phyloP scores from a whole-genome alignment of 495 filamentous ascomycete species.

The Neurospora tetraspora region DNA sequence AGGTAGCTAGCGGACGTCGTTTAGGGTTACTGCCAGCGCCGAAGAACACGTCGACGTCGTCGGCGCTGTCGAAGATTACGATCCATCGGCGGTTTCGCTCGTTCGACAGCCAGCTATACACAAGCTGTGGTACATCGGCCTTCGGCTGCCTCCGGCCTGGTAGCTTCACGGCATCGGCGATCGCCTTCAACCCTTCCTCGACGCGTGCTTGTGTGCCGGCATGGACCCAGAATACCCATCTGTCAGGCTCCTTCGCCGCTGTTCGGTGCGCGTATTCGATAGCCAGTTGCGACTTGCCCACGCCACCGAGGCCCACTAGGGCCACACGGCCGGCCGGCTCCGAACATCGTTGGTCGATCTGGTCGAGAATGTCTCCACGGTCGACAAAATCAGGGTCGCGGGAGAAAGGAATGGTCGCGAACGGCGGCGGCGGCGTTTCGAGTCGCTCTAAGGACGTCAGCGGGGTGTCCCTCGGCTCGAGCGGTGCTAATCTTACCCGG shows the following conservation, averaged over 20 bases:
- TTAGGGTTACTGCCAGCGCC: not conserved
- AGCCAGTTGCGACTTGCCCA: constrained; percentile 12
- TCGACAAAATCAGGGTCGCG: too few relatives aligned
- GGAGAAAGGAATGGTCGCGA: too few relatives aligned
- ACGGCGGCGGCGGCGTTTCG: too few relatives aligned
- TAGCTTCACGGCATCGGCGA: constrained; percentile 27
- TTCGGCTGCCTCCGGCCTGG: constrained; percentile 26
- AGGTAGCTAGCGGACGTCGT: too few relatives aligned
- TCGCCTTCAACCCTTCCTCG: constrained; percentile 26
- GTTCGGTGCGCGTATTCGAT: constrained; percentile 32
- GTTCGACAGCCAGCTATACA: constrained; percentile 31
- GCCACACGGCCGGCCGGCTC: too few relatives aligned
- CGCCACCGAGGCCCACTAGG: too few relatives aligned
- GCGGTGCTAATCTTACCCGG: too few relatives aligned
- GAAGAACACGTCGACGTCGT: constrained; percentile 25
- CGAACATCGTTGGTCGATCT: too few relatives aligned
- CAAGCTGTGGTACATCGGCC: constrained; percentile 25
- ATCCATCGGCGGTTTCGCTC: constrained; percentile 28
- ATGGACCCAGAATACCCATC: constrained; percentile 35
- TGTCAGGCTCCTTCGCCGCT: constrained; percentile 10
- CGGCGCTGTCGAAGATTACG: constrained; percentile 37
- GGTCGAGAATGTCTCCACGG: too few relatives aligned
- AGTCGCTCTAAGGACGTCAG: too few relatives aligned
- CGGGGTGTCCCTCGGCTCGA: too few relatives aligned
- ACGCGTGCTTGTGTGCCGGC: constrained; percentile 24